Base-by-base conservation (phyloP, 306 rosid genomes). In the Ziziphus jujuba region DNA sequence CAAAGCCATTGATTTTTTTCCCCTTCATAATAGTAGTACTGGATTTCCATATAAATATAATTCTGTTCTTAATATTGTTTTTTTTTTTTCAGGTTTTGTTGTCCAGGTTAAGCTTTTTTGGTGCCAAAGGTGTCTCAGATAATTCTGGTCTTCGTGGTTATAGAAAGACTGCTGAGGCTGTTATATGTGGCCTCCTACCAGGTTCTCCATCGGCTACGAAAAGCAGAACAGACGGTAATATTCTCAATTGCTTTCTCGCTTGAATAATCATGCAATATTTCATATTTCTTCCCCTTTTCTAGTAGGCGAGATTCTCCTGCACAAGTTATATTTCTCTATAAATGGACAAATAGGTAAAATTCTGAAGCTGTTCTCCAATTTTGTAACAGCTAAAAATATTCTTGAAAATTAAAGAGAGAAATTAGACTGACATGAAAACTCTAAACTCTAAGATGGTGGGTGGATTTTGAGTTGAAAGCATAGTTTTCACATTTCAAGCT, bases 131-230 rank as follows among this genome's bases (percentile, higher is more conserved):
- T 43, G 19, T 56, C 60, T 80, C 91, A 43, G 74, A 50, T 66
- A 72, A 63, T 53, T 77, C 83, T 33, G 90, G 83, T 58, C 84
- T 93, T 56, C 82, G 56, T 58, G 80, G 43, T 68, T 90, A 93
- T 79, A 75, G 74, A 79, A 72, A 79, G 74, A 75, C 99, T 50
- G 97, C 97, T 31, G 97, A 82, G 79, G 97, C 97, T 85, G 97
- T 93, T 63, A 87, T 90, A 73, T 93, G 99, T 51, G 89, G 90
- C 67, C 87, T 90, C 67, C 88, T 93, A 59, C 96, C 97, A 44
- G 65, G 77, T 58, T 93, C 99, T 72, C 97, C 99, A 59, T 85
- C 97, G 34, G 96, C 97, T 66, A 93, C 99, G 68, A 33, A n/a
- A 58, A 84, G 82, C 95, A 85, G 96, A 84, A 90, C 96, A 28